These are phyloP conservation scores for Tuber brumale DNA, from an alignment of 495 filamentous ascomycete genomes.

Conservation along the genomic window DNA sequence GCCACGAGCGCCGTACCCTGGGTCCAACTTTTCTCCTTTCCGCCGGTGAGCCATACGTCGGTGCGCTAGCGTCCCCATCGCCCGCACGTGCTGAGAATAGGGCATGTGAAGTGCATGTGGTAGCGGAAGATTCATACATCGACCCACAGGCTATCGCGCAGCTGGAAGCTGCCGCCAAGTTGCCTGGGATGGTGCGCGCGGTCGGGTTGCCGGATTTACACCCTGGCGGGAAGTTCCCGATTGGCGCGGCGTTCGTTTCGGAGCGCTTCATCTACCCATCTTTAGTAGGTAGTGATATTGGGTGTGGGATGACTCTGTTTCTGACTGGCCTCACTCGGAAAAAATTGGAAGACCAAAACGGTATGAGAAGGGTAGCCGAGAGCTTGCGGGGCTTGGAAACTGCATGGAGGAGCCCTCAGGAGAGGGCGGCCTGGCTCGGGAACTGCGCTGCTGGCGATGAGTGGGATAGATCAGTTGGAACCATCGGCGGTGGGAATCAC, in stretches of 20 bases:
- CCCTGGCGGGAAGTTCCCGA: constrained; percentile 44
- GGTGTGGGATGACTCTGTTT: constrained; percentile 46
- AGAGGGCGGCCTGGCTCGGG: constrained; percentile 41
- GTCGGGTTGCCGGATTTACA: constrained; percentile 45
- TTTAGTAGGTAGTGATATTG: constrained; percentile 46
- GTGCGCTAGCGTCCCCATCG: constrained; percentile 19
- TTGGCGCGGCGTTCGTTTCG: constrained; percentile 44
- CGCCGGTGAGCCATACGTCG: constrained; percentile 43
- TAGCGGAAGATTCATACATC: constrained; percentile 38
- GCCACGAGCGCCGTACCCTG: constrained; percentile 9
- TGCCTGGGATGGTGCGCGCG: constrained; percentile 43
- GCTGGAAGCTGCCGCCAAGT: constrained; percentile 38
- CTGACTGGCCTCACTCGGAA: constrained; percentile 39
- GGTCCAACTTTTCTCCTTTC: constrained; percentile 41
- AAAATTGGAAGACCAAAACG: constrained; percentile 41
- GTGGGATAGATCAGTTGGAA: constrained; percentile 43
- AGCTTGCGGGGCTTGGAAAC: constrained; percentile 43
- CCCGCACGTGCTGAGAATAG: background rate
- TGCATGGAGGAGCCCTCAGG: constrained; percentile 36
- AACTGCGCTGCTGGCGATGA: constrained; percentile 25
- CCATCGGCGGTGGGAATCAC: constrained; percentile 46
- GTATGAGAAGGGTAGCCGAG: constrained; percentile 41
- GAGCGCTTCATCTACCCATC: constrained; percentile 44
- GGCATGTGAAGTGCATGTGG: constrained; percentile 23
- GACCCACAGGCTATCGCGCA: constrained; percentile 41